Conservation (phyloP, 805 yeast genomes). For the Starmerella scarabaei region DNA sequence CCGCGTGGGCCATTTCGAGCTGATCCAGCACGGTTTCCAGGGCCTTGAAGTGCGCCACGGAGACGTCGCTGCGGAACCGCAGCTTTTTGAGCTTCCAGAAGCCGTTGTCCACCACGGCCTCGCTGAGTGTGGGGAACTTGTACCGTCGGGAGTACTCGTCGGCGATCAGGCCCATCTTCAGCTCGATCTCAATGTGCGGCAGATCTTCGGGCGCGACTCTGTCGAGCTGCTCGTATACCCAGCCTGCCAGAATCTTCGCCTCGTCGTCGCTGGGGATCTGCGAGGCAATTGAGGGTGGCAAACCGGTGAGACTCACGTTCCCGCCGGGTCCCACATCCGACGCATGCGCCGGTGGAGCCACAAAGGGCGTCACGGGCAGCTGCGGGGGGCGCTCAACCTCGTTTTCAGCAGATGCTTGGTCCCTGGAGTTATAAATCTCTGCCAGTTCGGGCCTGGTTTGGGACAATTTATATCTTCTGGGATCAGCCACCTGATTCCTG, state of each 20-base stretch:
- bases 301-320: slow-evolving; percentile 25
- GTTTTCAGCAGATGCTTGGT: neutral
- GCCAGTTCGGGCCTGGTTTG: slow-evolving; percentile 16
- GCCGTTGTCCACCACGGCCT: slow-evolving; percentile 24
- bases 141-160: slow-evolving; percentile 23
- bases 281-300: slow-evolving; percentile 50
- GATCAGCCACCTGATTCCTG: slow-evolving; percentile 12
- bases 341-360: slow-evolving; percentile 2
- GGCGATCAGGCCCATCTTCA: slow-evolving; percentile 26
- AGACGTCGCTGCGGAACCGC: slow-evolving; percentile 23
- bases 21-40: slow-evolving; percentile 19
- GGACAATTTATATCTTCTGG: slow-evolving; percentile 3
- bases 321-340: slow-evolving; percentile 20
- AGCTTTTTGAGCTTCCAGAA: slow-evolving; percentile 21
- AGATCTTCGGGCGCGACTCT: slow-evolving; percentile 19
- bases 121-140: slow-evolving; percentile 25
- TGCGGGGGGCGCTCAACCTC: neutral
- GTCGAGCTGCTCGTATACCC: slow-evolving; percentile 73
- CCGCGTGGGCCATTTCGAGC: slow-evolving; percentile 9
- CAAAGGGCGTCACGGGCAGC: slow-evolving; percentile 1
- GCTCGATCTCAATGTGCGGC: slow-evolving; percentile 35
- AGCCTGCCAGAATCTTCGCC: slow-evolving; percentile 68
- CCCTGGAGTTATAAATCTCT: neutral
- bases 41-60: slow-evolving; percentile 18
- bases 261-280: slow-evolving; percentile 68